Base-by-base conservation (phyloP, 331 rosid species). In the Saraca asoca region DNA sequence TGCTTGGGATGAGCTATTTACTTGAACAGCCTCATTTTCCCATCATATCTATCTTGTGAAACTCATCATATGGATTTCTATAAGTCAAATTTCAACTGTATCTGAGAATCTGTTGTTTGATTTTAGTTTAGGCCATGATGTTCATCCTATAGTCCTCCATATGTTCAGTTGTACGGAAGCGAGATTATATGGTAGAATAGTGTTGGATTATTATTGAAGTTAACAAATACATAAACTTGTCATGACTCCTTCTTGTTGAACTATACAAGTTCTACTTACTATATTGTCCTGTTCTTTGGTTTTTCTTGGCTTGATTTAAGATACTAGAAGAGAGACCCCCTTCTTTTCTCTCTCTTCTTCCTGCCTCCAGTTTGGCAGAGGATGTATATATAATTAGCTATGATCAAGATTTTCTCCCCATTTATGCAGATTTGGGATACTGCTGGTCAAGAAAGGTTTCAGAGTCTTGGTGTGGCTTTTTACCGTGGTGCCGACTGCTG, bases 401-500 rank as follows among this genome's bases (percentile, higher is more conserved):
- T 9, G 55, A 53, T 38, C 68, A 52, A 64, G 48, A 58, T 41
- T 51, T 15, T 74, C 64, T 58, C 14, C 46, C 49, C 17, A 7
- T 66, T 19, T 62, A 10, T 51, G 60, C 78, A 91, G 98, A 91
- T 91, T 45, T 91, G 98, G 98, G 98, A 91, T 80, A 91, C 98
- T 16, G 98, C 98, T 73, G 98, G 98, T 35, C 98, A 91, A 75
- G 98, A 91, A 78, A 79, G 98, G 65, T 91, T 91, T 83, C 97
- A 91, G 58, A 88, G 95, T 87, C 98, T 91, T 56, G 98, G 98
- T 18, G 98, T 91, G 81, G 98, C 98, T 39, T 91, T 91, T 85
- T 91, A 91, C 75, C 98, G 96, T 6, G 96, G 98, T 62, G 98
- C 98, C 46, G 98, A 91, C 58, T 91, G 98, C 73, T 91, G 98